phyloP scores from a whole-genome alignment of 352 stramenopile species.

The Thalassiosira hispida region DNA sequence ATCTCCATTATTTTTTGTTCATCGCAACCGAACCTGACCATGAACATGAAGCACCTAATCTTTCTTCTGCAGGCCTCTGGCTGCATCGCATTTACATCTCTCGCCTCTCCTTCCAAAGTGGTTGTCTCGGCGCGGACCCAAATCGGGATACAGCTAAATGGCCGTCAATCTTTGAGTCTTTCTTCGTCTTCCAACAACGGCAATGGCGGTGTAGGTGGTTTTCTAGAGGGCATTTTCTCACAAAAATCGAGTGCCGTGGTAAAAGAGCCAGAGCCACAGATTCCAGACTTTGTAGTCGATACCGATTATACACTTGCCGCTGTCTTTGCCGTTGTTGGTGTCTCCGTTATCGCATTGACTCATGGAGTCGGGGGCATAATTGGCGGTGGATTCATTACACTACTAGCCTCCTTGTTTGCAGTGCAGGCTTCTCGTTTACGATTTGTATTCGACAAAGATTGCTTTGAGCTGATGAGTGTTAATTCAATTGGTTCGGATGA shows the following conservation, averaged over 20 bases:
- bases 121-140: background rate
- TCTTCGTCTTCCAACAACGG: background rate
- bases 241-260: background rate
- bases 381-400: slow-evolving; percentile 55
- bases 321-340: slow-evolving; percentile 31
- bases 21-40: background rate
- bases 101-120: background rate
- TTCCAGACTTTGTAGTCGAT: slow-evolving; percentile 41
- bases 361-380: slow-evolving; percentile 35
- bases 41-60: slow-evolving; percentile 10
- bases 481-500: slow-evolving; percentile 41
- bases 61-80: slow-evolving; percentile 6
- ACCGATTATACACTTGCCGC: slow-evolving; percentile 39
- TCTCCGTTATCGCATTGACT: background rate
- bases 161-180: background rate
- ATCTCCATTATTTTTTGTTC: too few relatives aligned
- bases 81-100: slow-evolving; percentile 21
- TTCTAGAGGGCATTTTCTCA: slow-evolving; percentile 25
- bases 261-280: slow-evolving; percentile 16
- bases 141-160: background rate
- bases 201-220: slow-evolving; percentile 10
- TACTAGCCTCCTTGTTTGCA: slow-evolving; percentile 68
- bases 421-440: slow-evolving; percentile 68
- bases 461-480: slow-evolving; percentile 76
- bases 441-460: slow-evolving; percentile 76